Evolutionary conservation across 1,139 yeast genomes (phyloP).

Genomic region (Ogataea hybrid): DNA sequence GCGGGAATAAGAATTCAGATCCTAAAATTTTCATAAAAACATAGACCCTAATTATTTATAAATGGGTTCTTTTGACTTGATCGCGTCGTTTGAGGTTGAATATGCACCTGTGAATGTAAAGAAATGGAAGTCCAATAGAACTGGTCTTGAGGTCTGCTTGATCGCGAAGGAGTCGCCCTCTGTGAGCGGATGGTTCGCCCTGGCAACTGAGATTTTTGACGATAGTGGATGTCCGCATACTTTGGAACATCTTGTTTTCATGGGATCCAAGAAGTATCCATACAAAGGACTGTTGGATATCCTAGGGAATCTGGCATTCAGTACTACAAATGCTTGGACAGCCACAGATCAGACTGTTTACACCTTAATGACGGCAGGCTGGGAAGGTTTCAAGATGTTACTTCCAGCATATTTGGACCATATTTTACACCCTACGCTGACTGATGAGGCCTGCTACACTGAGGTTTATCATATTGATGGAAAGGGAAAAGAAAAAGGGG

Average conservation of each 20-base stretch:
- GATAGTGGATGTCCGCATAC: conserved; percentile 97
- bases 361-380: conserved; percentile 88
- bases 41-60: not conserved
- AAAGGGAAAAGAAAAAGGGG: conserved; percentile 89
- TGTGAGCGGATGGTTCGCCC: conserved; percentile 91
- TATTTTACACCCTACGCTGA: conserved; percentile 76
- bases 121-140: conserved; percentile 71
- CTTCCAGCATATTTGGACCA: conserved; percentile 92
- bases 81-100: conserved; percentile 53
- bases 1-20: not conserved
- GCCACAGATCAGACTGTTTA: conserved; percentile 95
- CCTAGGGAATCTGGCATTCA: conserved; percentile 79
- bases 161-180: conserved; percentile 83
- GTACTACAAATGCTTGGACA: conserved; percentile 97
- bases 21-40: not conserved
- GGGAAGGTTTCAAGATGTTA: conserved; percentile 87
- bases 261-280: conserved; percentile 91
- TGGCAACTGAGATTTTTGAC: conserved; percentile 84
- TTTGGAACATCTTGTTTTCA: conserved; percentile 86
- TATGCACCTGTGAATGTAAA: conserved; percentile 63
- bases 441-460: conserved; percentile 87
- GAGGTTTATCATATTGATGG: conserved; percentile 97
- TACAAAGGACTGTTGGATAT: conserved; percentile 89
- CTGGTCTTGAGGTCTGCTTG: conserved; percentile 80
- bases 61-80: conserved; percentile 38